Base-by-base conservation (phyloP, 2,329 filamentous ascomycete genomes). In the Cladophialophora psammophila region DNA sequence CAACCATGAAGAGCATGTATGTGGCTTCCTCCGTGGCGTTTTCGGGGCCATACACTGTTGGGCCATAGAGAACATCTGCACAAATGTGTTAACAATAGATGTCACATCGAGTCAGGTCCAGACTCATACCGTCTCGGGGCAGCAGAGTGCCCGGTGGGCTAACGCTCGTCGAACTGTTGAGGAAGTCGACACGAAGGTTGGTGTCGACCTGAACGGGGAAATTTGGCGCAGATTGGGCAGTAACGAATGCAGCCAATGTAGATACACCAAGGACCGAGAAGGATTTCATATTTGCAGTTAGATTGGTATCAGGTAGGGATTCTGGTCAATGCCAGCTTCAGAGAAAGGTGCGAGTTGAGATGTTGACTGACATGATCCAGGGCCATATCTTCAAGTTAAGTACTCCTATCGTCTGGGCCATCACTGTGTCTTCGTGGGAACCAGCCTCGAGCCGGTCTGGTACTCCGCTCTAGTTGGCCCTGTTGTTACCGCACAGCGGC, bases 1-100 rank as follows among this genome's bases (percentile, higher is more conserved):
- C 70, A 12, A 72, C 56, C 66, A 72, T 67, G 64, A 72, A 70
- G 12, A 69, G 38, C 18, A 70, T 59, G 52, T 69, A 72, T 26
- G 59, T 71, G 40, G 40, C 57, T n/a, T 61, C 72, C 12, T 45
- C 32, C 53, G 70, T 72, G 42, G 72, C 56, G 10, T 60, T 50
- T 50, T 67, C 62, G 12, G 73, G 67, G 2, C 69, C 70, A 34
- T 71, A 65, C 26, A 72, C 74, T 9, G 63, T 64, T 1, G 69
- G 69, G 1, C 52, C 54, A 18, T 66, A 53, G 15, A 66, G 54
- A 2, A 64, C 50, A 38, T 69, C 69, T 71, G 64, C 32, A 55
- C 26, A 26, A 26, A 26, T 20, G 4, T 10, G 40, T 61, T 34
- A 31, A 48, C 7, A 45, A 40, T 8, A 13, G 42, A 12, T 9